phyloP scores from a whole-genome alignment of 805 yeast genomes.

The Starmerella bombicola region DNA sequence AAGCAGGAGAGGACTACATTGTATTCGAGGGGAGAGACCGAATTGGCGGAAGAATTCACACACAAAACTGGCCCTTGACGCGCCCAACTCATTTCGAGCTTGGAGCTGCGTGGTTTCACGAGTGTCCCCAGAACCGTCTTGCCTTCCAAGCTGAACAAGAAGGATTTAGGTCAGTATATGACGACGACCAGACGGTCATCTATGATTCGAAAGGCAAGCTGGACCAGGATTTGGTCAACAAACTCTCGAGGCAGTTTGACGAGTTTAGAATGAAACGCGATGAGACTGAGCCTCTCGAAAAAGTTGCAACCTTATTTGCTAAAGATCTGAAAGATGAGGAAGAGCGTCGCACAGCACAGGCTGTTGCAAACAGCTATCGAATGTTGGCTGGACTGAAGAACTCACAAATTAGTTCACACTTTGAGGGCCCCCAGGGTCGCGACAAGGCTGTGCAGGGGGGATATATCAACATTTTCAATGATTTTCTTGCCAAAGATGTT shows the following conservation, averaged over 20 bases:
- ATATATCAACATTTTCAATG: constrained; percentile 16
- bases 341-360: constrained; percentile 10
- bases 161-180: constrained; percentile 16
- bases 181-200: constrained; percentile 18
- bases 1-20: constrained; percentile 19
- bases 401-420: constrained; percentile 11
- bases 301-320: constrained; percentile 13
- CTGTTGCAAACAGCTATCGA: constrained; percentile 12
- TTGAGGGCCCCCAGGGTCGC: constrained; percentile 17
- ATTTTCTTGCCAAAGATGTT: constrained; percentile 13
- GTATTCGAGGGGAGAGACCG: constrained; percentile 28
- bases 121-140: constrained; percentile 20
- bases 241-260: constrained; percentile 13
- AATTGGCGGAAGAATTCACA: constrained; percentile 26
- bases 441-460: constrained; percentile 23
- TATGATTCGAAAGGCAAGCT: constrained; percentile 18
- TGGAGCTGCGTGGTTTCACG: constrained; percentile 26
- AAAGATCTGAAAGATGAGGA: constrained; percentile 7
- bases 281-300: constrained; percentile 11
- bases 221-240: constrained; percentile 10
- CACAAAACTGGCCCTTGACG: constrained; percentile 11
- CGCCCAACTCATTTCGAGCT: constrained; percentile 18
- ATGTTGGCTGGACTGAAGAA: constrained; percentile 11
- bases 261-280: constrained; percentile 13
- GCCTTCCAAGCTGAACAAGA: constrained; percentile 17